Base-by-base conservation (phyloP, 2,329 filamentous ascomycete species). In the Cylindrodendrum hubeiense region DNA sequence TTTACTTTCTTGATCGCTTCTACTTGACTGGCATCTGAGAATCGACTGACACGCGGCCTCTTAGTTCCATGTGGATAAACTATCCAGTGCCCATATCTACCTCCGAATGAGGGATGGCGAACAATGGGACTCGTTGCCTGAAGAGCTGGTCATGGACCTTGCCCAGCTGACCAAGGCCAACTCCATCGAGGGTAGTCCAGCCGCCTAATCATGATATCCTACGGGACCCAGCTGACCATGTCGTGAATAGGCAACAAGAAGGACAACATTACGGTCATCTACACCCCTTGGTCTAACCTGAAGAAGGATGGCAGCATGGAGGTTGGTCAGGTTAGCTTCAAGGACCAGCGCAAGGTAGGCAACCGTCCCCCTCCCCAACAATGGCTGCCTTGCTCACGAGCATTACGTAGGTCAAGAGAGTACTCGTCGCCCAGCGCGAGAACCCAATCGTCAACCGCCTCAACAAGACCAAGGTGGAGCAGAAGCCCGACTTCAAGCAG, bases 111-210 rank as follows among this genome's bases (percentile, higher is more conserved):
- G 84, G 17, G 90, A 95, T 46, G 91, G 90, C 63, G 89, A 96
- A 71, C 85, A 87, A 43, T 99, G 96, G 96, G 94, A 98, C 54
- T 81, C 85, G 46, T 93, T 99, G 64, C 90, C 93, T 0, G 77
- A 89, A 66, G 88, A 89, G 4, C 86, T 99, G 28, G 78, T 99
- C 65, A 88, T 86, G 70, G 96, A 99, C 80, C 94, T 96, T 74
- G 96, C 93, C n/a, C 96, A 99, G 80, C 86, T 99, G 74, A 99
- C 96, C 62, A 99, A 99, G 82, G 96, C 96, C 67, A 99, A 99
- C 82, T 98, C 94, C 63, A 99, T 99, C 74, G 96, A 99, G 84
- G 96, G 93, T 91, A 75, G 67, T 79, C 44, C 28, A 9, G 12
- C 39, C 72, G 19, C 73, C 19, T 51, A 5, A 33, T 3, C 21